Evolutionary conservation across 164 flowering plant genomes (phyloP).

Genomic region (Kalanchoe fedtschenkoi): DNA sequence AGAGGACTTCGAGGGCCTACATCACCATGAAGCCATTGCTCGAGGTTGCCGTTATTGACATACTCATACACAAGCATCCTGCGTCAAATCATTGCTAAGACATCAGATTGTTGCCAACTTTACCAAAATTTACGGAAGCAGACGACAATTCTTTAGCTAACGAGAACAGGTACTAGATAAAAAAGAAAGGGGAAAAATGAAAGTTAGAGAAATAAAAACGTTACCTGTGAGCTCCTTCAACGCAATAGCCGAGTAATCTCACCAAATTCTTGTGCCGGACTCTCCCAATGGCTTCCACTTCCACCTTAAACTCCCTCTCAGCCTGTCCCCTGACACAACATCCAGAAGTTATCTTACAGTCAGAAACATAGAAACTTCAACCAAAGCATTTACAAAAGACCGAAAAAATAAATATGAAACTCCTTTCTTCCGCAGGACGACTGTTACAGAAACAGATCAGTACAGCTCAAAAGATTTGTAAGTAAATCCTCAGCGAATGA

Average conservation of each 20-base stretch:
- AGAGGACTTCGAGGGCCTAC: slow-evolving; percentile 60
- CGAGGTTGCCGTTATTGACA: slow-evolving; percentile 62
- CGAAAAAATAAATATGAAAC: not conserved
- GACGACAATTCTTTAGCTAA: not conserved
- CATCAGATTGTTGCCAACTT: not conserved
- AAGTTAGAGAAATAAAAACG: too few relatives aligned
- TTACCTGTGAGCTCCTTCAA: slow-evolving; percentile 62
- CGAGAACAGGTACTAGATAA: too few relatives aligned
- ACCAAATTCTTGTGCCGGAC: slow-evolving; percentile 51
- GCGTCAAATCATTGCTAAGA: not conserved
- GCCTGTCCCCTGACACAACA: slow-evolving; percentile 40
- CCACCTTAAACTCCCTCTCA: slow-evolving; percentile 52
- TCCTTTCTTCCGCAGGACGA: too few relatives aligned
- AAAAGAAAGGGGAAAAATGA: too few relatives aligned
- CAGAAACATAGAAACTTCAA: not conserved
- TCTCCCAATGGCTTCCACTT: slow-evolving; percentile 59
- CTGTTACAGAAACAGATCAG: too few relatives aligned
- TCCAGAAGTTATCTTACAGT: not conserved
- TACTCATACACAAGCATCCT: slow-evolving; percentile 84
- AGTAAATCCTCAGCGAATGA: too few relatives aligned
- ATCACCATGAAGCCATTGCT: slow-evolving; percentile 82
- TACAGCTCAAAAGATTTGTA: too few relatives aligned
- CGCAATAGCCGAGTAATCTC: slow-evolving; percentile 54
- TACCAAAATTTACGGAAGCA: not conserved
- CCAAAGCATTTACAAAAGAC: not conserved